phyloP scores from a whole-genome alignment of 2,329 filamentous ascomycete genomes.

The Fusarium subtropicale region DNA sequence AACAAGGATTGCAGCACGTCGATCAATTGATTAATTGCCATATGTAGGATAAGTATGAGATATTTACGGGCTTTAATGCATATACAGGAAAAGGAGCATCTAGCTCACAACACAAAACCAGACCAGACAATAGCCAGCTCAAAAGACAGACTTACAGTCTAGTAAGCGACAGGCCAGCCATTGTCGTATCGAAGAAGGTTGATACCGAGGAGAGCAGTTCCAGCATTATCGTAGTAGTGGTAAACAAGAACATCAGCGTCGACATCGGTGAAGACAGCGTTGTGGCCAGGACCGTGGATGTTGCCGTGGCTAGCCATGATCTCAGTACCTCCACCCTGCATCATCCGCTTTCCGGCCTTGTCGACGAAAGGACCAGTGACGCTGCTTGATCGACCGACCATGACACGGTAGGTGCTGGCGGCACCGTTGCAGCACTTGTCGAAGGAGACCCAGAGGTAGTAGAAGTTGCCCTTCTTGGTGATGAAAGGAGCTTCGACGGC shows the following conservation, averaged over 20 bases:
- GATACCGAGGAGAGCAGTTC: conserved; percentile 46
- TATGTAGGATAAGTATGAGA: conserved; percentile 1
- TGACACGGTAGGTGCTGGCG: conserved; percentile 49
- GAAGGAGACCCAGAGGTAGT: conserved; percentile 52
- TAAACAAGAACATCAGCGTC: conserved; percentile 51
- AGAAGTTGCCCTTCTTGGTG: conserved; percentile 45
- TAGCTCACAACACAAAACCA: not conserved
- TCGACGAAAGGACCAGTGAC: conserved; percentile 49
- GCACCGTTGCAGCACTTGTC: conserved; percentile 49
- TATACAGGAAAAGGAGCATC: conserved; percentile 7
- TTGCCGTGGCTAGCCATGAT: conserved; percentile 47
- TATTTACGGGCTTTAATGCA: conserved; percentile 18
- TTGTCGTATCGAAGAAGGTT: conserved; percentile 49
- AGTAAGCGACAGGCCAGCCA: conserved; percentile 50
- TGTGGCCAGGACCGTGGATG: conserved; percentile 50
- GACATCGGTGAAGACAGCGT: conserved; percentile 48
- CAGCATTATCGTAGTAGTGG: conserved; percentile 48
- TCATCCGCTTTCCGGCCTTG: conserved; percentile 43
- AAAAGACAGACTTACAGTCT: not conserved
- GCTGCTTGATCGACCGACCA: conserved; percentile 50
- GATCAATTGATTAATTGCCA: not conserved
- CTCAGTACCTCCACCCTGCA: conserved; percentile 48
- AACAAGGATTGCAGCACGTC: not conserved
- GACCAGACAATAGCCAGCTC: not conserved
- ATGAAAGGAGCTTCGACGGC: conserved; percentile 50